phyloP scores from a whole-genome alignment of 139 green algal species.

The Auxenochlorella pyrenoidosa region DNA sequence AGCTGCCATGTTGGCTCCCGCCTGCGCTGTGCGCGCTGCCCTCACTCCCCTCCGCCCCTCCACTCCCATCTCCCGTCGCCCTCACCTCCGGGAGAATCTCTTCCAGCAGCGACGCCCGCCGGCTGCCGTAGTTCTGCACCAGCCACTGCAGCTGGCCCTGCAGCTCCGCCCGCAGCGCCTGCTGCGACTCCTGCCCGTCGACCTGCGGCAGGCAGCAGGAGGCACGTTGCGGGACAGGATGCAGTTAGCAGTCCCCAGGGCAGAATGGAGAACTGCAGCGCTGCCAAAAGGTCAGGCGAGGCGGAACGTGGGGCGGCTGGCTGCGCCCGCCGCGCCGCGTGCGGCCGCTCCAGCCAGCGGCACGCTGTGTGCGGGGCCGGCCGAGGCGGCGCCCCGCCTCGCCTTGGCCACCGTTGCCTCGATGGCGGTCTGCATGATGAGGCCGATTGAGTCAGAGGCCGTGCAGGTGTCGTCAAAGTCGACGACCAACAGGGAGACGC shows the following conservation, averaged over 20 bases:
- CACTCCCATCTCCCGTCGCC: too few relatives aligned
- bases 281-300: too few relatives aligned
- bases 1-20: too few relatives aligned
- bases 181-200: background rate
- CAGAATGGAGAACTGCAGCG: too few relatives aligned
- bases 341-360: too few relatives aligned
- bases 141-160: conserved; percentile 47
- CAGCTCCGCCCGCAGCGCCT: conserved; percentile 27
- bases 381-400: background rate
- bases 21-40: background rate
- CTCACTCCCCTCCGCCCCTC: too few relatives aligned
- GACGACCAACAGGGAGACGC: conserved; percentile 66
- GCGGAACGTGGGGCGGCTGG: too few relatives aligned
- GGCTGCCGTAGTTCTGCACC: conserved; percentile 59
- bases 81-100: too few relatives aligned
- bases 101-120: conserved; percentile 54
- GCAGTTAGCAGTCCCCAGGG: background rate
- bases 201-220: too few relatives aligned
- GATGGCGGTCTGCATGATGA: conserved; percentile 67
- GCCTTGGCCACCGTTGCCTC: conserved; percentile 36
- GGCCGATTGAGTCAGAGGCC: conserved; percentile 65
- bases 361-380: too few relatives aligned
- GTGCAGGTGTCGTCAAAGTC: conserved; percentile 89
- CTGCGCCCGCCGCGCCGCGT: too few relatives aligned
- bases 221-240: too few relatives aligned